phyloP scores from a whole-genome alignment of 2,329 filamentous ascomycete species.

The Colletotrichum lentis region DNA sequence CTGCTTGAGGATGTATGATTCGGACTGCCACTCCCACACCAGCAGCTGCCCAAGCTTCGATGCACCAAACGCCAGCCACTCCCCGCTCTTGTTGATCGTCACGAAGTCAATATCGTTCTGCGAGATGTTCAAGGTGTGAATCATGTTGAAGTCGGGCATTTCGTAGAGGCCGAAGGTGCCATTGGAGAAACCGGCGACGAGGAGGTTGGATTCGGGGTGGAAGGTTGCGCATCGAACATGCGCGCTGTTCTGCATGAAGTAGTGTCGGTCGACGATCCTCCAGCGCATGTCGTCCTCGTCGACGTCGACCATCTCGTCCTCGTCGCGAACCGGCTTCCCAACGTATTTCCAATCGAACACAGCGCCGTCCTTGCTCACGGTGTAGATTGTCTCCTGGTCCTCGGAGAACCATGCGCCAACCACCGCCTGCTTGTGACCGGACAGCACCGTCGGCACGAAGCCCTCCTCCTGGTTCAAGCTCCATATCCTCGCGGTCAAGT shows the following conservation, averaged over 20 bases:
- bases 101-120: conserved; percentile 97
- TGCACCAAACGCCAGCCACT: conserved; percentile 97
- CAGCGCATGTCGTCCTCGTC: conserved; percentile 75
- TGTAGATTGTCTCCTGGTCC: conserved; percentile 95
- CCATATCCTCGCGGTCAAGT: conserved; percentile 94
- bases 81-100: conserved; percentile 90
- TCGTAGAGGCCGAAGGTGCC: conserved; percentile 95
- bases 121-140: conserved; percentile 92
- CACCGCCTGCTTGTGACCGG: conserved; percentile 89
- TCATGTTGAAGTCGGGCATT: conserved; percentile 93
- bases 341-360: conserved; percentile 93
- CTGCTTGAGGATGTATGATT: conserved; percentile 98
- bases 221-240: conserved; percentile 90
- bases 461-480: conserved; percentile 86
- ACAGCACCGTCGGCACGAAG: conserved; percentile 87
- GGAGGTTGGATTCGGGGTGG: conserved; percentile 83
- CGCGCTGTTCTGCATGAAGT: conserved; percentile 90
- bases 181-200: conserved; percentile 96
- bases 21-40: conserved; percentile 99
- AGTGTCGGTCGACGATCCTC: conserved; percentile 91
- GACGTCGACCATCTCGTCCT: conserved; percentile 67
- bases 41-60: conserved; percentile 95
- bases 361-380: conserved; percentile 95
- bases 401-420: conserved; percentile 97
- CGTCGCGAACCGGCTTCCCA: conserved; percentile 63